phyloP scores from a whole-genome alignment of 192 early-diverging fungal genomes.

The Glomus cerebriforme region DNA sequence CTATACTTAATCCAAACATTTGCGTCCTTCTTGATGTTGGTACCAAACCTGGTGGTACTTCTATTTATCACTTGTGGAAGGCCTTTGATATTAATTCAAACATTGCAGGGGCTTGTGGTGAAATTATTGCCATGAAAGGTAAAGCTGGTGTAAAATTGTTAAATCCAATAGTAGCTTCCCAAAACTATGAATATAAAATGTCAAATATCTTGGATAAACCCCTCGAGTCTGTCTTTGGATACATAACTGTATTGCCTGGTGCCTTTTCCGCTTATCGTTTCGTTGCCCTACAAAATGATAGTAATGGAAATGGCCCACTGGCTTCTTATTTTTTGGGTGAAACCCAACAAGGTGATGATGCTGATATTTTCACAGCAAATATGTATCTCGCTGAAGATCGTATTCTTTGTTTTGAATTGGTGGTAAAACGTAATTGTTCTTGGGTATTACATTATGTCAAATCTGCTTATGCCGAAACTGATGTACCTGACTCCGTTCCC shows the following conservation, averaged over 20 bases:
- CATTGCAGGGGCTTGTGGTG: slow-evolving; percentile 67
- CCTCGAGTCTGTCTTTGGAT: slow-evolving; percentile 85
- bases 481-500: slow-evolving; percentile 71
- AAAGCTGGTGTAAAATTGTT: slow-evolving; percentile 52
- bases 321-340: slow-evolving; percentile 78
- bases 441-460: slow-evolving; percentile 78
- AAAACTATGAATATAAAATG: slow-evolving; percentile 77
- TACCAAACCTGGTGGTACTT: slow-evolving; percentile 57
- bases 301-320: slow-evolving; percentile 60
- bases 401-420: slow-evolving; percentile 82
- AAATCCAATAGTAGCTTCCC: slow-evolving; percentile 61
- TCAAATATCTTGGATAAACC: slow-evolving; percentile 70
- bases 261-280: slow-evolving; percentile 88
- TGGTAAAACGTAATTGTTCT: slow-evolving; percentile 65
- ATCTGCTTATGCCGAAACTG: slow-evolving; percentile 73
- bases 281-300: slow-evolving; percentile 71
- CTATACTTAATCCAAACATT: slow-evolving; percentile 58
- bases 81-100: slow-evolving; percentile 61
- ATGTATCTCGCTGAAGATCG: slow-evolving; percentile 87
- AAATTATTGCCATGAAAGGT: slow-evolving; percentile 71
- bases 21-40: slow-evolving; percentile 69
- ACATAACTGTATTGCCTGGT: slow-evolving; percentile 84
- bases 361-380: slow-evolving; percentile 74
- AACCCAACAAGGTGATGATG: slow-evolving; percentile 54
- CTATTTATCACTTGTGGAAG: slow-evolving; percentile 70